These are phyloP conservation scores for Globisporangium apiculatum DNA, from an alignment of 352 stramenopile species.

Conservation along the genomic window DNA sequence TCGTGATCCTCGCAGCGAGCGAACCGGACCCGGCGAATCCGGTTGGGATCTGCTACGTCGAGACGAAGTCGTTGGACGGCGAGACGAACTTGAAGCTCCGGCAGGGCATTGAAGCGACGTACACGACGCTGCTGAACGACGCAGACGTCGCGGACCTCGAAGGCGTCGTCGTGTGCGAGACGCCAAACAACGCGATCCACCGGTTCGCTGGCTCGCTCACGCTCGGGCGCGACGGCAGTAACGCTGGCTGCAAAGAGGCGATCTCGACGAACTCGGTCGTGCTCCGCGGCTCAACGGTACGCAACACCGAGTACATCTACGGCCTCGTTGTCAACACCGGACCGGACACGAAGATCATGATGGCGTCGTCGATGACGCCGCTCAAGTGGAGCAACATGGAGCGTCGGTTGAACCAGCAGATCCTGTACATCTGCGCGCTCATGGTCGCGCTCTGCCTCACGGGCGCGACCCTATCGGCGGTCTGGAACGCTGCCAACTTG, in stretches of 20 bases:
- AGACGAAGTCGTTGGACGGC: slow-evolving; percentile 91
- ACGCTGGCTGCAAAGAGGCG: slow-evolving; percentile 32
- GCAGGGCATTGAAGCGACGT: slow-evolving; percentile 71
- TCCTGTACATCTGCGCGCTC: slow-evolving; percentile 76
- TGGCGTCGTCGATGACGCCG: slow-evolving; percentile 64
- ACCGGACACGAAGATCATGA: slow-evolving; percentile 87
- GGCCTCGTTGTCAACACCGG: slow-evolving; percentile 90
- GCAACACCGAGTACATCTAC: slow-evolving; percentile 91
- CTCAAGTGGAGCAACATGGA: slow-evolving; percentile 90
- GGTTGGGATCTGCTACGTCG: slow-evolving; percentile 84
- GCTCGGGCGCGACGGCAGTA: slow-evolving; percentile 25
- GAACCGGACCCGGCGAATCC: slow-evolving; percentile 68
- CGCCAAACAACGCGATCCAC: slow-evolving; percentile 89
- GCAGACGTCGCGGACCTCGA: slow-evolving; percentile 38
- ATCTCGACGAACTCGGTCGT: slow-evolving; percentile 79
- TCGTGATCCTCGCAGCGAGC: slow-evolving; percentile 79
- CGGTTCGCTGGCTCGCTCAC: slow-evolving; percentile 85
- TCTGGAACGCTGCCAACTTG: slow-evolving; percentile 69
- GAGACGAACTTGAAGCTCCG: slow-evolving; percentile 92
- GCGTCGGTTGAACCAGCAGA: slow-evolving; percentile 68
- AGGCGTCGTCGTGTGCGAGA: slow-evolving; percentile 70
- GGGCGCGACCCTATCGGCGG: slow-evolving; percentile 45
- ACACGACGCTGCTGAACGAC: slow-evolving; percentile 53
- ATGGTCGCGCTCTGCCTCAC: slow-evolving; percentile 75
- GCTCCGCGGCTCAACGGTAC: slow-evolving; percentile 81